phyloP scores from a whole-genome alignment of 2,329 filamentous ascomycete species.

The Pseudogymnoascus sp. region DNA sequence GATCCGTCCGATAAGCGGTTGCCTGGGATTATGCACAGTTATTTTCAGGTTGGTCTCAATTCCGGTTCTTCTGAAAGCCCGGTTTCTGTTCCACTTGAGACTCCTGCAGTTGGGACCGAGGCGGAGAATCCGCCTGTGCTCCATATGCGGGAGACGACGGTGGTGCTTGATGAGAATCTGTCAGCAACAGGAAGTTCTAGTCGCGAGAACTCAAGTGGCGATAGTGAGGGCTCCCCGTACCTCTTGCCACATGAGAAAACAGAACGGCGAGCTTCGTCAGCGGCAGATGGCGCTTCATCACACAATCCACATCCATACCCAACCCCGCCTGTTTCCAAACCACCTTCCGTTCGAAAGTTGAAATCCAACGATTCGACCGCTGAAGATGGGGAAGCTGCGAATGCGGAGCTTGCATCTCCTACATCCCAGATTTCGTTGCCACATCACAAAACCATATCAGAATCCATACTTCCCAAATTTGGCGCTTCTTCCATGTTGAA shows the following conservation, averaged over 20 bases:
- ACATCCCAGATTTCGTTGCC: conserved; percentile 12
- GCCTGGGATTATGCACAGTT: conserved; percentile 88
- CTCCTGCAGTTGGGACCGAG: conserved; percentile 19
- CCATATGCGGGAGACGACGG: conserved; percentile 17
- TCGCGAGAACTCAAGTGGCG: conserved; percentile 19
- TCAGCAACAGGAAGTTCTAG: conserved; percentile 21
- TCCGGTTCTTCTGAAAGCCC: conserved; percentile 53
- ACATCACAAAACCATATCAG: conserved; percentile 35
- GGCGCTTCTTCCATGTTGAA: conserved; percentile 38
- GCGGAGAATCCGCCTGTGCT: conserved; percentile 16
- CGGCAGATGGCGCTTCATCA: conserved; percentile 15
- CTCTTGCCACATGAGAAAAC: conserved; percentile 19
- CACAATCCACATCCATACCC: conserved; percentile 38
- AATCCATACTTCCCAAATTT: conserved; percentile 34
- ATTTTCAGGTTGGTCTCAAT: conserved; percentile 91
- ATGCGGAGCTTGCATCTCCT: conserved; percentile 20
- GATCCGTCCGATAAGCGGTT: conserved; percentile 91
- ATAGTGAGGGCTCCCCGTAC: conserved; percentile 19
- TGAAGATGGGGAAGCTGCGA: conserved; percentile 31
- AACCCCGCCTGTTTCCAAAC: conserved; percentile 48
- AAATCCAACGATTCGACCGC: conserved; percentile 34
- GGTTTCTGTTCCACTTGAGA: conserved; percentile 25
- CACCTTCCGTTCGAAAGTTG: conserved; percentile 36
- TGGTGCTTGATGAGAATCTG: conserved; percentile 18
- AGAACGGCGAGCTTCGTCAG: conserved; percentile 19